Conservation (phyloP, 1,284 basidiomycete genomes). For the Ganoderma resinaceum region DNA sequence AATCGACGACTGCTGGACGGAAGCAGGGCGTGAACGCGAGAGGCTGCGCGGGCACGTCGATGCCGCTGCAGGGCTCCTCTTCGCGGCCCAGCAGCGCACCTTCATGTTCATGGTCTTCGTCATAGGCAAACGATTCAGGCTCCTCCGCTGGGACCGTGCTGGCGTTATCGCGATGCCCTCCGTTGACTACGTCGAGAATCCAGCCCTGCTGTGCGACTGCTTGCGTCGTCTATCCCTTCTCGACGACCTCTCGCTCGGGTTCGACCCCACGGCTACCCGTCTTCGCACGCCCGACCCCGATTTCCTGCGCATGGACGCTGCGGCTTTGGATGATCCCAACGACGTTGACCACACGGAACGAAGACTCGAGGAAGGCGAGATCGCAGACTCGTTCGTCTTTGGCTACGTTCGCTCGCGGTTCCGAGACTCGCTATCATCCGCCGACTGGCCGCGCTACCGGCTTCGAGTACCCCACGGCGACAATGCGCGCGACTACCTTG, state of each 20-base stretch:
- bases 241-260: background rate
- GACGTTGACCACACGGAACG: background rate
- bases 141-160: constrained; percentile 4
- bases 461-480: background rate
- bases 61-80: background rate
- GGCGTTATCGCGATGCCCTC: no score
- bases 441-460: constrained; percentile 1
- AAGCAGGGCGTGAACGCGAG: no score
- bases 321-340: background rate
- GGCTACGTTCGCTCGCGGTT: background rate
- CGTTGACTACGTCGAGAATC: background rate
- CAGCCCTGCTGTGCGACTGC: background rate
- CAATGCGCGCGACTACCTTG: constrained; percentile 1
- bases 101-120: background rate
- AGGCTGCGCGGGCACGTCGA: background rate
- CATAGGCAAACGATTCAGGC: background rate
- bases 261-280: constrained; percentile 1
- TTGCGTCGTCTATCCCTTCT: background rate
- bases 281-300: background rate
- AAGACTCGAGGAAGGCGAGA: background rate
- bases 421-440: background rate
- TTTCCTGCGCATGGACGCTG: background rate
- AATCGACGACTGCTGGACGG: no score
- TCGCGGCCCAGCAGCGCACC: background rate
- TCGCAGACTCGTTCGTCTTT: background rate